Conservation (phyloP, 139 green algal species). For the Monoraphidium neglectum region DNA sequence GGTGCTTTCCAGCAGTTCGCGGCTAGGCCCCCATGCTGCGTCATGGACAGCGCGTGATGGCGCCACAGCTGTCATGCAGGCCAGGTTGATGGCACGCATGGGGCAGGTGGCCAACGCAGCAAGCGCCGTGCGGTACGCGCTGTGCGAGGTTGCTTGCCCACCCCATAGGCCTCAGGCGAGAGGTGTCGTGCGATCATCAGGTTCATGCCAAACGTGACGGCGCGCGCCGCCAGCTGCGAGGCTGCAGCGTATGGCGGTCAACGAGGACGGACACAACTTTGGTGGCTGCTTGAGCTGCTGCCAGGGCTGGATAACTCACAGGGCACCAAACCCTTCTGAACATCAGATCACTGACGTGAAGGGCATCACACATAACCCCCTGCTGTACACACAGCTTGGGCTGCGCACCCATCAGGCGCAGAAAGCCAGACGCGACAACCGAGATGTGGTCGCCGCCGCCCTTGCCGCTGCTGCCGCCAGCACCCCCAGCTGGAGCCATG, state of each 20-base stretch:
- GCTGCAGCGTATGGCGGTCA: slow-evolving; percentile 45
- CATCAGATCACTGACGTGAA: too few relatives aligned
- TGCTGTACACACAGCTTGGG: too few relatives aligned
- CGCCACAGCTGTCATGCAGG: too few relatives aligned
- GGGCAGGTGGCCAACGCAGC: too few relatives aligned
- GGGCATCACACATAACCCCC: too few relatives aligned
- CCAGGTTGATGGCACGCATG: too few relatives aligned
- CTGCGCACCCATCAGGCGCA: slow-evolving; percentile 53
- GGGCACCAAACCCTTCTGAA: too few relatives aligned
- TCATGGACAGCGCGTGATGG: too few relatives aligned
- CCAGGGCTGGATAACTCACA: neutral
- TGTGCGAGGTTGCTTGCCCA: slow-evolving; percentile 31
- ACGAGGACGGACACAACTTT: neutral
- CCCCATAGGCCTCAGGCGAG: slow-evolving; percentile 79
- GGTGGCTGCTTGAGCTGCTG: neutral
- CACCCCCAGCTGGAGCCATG: too few relatives aligned
- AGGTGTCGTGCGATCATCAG: slow-evolving; percentile 74
- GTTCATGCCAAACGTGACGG: slow-evolving; percentile 89
- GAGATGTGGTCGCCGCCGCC: neutral
- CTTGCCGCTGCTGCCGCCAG: neutral
- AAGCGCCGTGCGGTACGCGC: too few relatives aligned
- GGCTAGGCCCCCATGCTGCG: too few relatives aligned
- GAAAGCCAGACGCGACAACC: slow-evolving; percentile 42
- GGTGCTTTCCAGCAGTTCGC: too few relatives aligned
- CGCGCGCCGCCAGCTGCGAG: slow-evolving; percentile 76